Evolutionary conservation across 176 grass and related monocot genomes (phyloP), one percentile per base, ranked within the genome.

Genomic region (Oropetium thomaeum): DNA sequence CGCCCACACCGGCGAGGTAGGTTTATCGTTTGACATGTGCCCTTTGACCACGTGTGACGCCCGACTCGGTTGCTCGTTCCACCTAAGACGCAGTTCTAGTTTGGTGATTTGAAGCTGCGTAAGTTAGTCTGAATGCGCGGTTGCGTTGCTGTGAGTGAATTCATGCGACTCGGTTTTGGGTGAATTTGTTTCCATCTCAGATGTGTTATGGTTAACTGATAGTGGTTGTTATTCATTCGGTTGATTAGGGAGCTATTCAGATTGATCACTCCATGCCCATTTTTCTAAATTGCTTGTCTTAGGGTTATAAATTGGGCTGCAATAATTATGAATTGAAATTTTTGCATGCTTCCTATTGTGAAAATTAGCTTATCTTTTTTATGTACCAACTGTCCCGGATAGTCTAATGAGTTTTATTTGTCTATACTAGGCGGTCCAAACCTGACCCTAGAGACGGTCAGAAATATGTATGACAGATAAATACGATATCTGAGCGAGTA

Each of bases 1-100:
- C 84, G 82, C 86, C 8, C 91, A 92, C 73, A 92, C 96, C 57
- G 89, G 96, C 35, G 96, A 95, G 96, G 95, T 94, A 81, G 28
- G 53, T 29, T n/a, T n/a, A 59, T 23, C 13, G 19, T 26, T 57
- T 66, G 17, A 26, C 29, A 2, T 22, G 11, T 69, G 33, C 42
- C 32, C 42, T 49, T 32, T 0, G 32, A 14, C 25, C 49, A 3
- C 20, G 30, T 35, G 6, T 6, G 28, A 3, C 29, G 0, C 40
- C 47, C 35, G 54, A 25, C n/a, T 75, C n/a, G 40, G 20, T 5
- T 26, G 43, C 43, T 26, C 27, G 22, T 31, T 63, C 7, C 32
- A 14, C 54, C 32, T 57, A 40, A 14, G 37, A 14, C 8, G 31
- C 43, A 0, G 59, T 49, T 17, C n/a, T 38, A 30, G 26, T 59